Evolutionary conservation across 768 basidiomycete species (phyloP).

Genomic region (Rhizopogon rudus): DNA sequence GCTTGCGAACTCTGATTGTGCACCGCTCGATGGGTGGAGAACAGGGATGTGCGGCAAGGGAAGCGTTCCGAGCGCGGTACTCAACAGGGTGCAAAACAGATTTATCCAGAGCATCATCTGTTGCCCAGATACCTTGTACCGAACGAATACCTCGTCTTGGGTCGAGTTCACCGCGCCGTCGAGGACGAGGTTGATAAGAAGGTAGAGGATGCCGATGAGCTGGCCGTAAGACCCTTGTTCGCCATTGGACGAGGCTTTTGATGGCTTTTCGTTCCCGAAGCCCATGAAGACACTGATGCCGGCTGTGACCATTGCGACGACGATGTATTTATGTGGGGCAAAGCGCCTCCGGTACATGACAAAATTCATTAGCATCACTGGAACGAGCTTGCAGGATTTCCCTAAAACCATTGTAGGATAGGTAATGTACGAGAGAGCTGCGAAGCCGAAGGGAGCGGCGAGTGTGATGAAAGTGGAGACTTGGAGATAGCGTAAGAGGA

Average conservation of each 20-base stretch:
- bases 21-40: conserved; percentile 60
- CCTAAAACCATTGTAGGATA: conserved; percentile 99
- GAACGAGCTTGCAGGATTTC: conserved; percentile 98
- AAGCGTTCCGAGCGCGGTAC: conserved; percentile 62
- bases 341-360: conserved; percentile 90
- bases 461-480: conserved; percentile 84
- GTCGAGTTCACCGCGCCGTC: conserved; percentile 95
- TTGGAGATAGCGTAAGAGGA: conserved; percentile 76
- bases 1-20: conserved; percentile 56
- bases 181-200: conserved; percentile 81
- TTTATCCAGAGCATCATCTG: conserved; percentile 99
- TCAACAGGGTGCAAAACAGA: conserved; percentile 73
- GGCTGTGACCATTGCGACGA: conserved; percentile 86
- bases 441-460: conserved; percentile 95
- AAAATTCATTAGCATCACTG: conserved; percentile 97
- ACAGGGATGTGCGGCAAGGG: conserved; percentile 82
- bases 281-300: conserved; percentile 96
- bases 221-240: conserved; percentile 46
- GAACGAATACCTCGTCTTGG: conserved; percentile 92
- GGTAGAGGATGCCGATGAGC: conserved; percentile 68
- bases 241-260: conserved; percentile 31
- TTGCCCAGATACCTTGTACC: conserved; percentile 74
- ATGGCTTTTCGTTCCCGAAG: conserved; percentile 56
- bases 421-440: conserved; percentile 90
- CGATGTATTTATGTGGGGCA: conserved; percentile 91